phyloP scores from a whole-genome alignment of 176 grass and related monocot species.

The Carex kokanica region DNA sequence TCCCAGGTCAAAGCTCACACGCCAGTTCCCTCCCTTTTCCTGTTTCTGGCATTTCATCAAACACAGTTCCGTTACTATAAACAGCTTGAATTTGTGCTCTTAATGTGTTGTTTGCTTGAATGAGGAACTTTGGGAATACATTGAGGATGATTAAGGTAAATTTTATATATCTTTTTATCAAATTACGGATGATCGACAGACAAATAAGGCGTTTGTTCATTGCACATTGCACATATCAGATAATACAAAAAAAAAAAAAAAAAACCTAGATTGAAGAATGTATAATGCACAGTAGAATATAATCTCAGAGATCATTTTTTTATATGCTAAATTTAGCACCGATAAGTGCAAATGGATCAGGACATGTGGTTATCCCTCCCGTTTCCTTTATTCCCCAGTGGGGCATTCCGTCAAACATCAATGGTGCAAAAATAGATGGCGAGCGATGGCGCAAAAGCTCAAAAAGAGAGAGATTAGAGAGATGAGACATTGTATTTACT shows the following conservation, averaged over 20 bases:
- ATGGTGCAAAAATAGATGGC: not conserved
- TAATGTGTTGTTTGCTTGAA: constrained; percentile 8
- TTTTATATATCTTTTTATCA: not conserved
- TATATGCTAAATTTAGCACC: not conserved
- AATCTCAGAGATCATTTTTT: not conserved
- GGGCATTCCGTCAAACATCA: not conserved
- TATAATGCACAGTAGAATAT: not conserved
- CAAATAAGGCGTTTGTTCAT: not conserved
- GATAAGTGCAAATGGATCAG: not conserved
- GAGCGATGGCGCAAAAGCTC: not conserved
- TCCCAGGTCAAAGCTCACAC: constrained; percentile 34
- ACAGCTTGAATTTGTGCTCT: not conserved
- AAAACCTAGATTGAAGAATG: not conserved
- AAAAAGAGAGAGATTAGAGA: not conserved
- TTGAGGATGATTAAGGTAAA: not conserved
- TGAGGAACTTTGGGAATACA: not conserved
- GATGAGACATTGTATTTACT: constrained; percentile 1
- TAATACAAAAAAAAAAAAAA: not conserved
- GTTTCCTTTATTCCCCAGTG: not conserved
- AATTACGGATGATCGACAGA: not conserved
- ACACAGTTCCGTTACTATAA: not conserved
- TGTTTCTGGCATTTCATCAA: constrained; percentile 19
- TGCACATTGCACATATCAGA: not conserved
- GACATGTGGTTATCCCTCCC: not conserved
- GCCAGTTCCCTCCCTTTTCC: constrained; percentile 12